Conservation (phyloP, 1,139 yeast genomes). For the Magnusiomyces tetraspermus region DNA sequence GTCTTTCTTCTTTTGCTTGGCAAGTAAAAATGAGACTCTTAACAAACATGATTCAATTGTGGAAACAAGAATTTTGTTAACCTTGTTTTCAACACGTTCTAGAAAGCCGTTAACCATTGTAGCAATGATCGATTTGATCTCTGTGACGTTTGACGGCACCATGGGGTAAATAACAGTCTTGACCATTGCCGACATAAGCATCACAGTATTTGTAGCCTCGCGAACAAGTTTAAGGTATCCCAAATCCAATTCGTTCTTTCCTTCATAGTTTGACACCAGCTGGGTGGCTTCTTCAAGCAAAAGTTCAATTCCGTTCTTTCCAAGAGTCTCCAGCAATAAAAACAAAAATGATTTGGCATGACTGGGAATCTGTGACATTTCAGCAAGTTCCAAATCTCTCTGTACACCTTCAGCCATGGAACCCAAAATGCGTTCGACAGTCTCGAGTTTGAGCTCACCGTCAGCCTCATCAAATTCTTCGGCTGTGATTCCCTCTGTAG, state of each 20-base stretch:
- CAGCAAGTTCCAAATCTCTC: slow-evolving; percentile 64
- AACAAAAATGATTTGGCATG: slow-evolving; percentile 61
- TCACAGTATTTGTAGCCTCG: slow-evolving; percentile 53
- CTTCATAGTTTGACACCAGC: slow-evolving; percentile 35
- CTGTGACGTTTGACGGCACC: slow-evolving; percentile 41
- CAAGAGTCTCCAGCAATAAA: slow-evolving; percentile 57
- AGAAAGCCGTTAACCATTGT: slow-evolving; percentile 59
- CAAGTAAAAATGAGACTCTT: slow-evolving; percentile 34
- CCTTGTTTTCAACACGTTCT: slow-evolving; percentile 55
- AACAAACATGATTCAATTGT: slow-evolving; percentile 39
- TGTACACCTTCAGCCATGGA: slow-evolving; percentile 74
- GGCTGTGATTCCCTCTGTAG: background rate
- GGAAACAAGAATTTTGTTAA: slow-evolving; percentile 56
- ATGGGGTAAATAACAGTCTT: slow-evolving; percentile 66
- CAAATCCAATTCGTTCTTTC: slow-evolving; percentile 34
- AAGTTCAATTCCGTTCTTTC: slow-evolving; percentile 62
- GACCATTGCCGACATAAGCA: slow-evolving; percentile 59
- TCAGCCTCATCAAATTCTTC: slow-evolving; percentile 17
- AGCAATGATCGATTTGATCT: slow-evolving; percentile 49
- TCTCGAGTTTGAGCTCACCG: slow-evolving; percentile 23
- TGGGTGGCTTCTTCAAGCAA: slow-evolving; percentile 62
- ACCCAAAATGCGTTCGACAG: slow-evolving; percentile 57
- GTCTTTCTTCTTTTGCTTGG: slow-evolving; percentile 58
- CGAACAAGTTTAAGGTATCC: slow-evolving; percentile 45
- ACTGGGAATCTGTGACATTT: slow-evolving; percentile 49